Evolutionary conservation across 2,329 filamentous ascomycete genomes (phyloP).

Genomic region (Ilyonectria robusta): DNA sequence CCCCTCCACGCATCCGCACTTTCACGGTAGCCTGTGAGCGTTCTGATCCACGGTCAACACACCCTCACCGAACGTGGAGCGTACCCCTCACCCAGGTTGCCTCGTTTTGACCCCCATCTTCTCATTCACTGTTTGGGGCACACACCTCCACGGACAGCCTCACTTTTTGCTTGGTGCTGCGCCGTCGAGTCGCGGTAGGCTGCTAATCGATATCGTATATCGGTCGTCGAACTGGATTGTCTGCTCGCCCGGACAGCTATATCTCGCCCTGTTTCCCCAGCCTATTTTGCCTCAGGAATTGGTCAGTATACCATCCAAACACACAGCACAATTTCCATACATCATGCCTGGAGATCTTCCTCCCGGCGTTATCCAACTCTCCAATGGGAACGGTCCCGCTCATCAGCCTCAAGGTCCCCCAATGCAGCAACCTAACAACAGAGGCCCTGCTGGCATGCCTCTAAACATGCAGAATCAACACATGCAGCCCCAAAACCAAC

Average conservation of each 20-base stretch:
- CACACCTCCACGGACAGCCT: constrained; percentile 20
- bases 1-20: background rate
- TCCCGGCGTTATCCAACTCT: background rate
- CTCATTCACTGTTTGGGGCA: background rate
- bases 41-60: constrained; percentile 14
- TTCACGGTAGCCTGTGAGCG: background rate
- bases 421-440: background rate
- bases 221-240: background rate
- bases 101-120: constrained; percentile 21
- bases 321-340: background rate
- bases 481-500: constrained; percentile 11
- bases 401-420: constrained; percentile 1
- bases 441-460: constrained; percentile 17
- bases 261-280: constrained; percentile 12
- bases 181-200: background rate
- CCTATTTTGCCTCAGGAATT: background rate
- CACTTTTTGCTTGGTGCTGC: constrained; percentile 20
- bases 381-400: constrained; percentile 6
- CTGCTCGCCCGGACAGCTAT: constrained; percentile 11
- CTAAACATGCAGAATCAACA: constrained; percentile 11
- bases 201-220: background rate
- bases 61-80: constrained; percentile 9
- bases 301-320: background rate
- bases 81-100: constrained; percentile 18
- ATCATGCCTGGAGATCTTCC: constrained; percentile 12